Evolutionary conservation across 345 rosid genomes (phyloP).

Genomic region (Lumnitzera racemosa): DNA sequence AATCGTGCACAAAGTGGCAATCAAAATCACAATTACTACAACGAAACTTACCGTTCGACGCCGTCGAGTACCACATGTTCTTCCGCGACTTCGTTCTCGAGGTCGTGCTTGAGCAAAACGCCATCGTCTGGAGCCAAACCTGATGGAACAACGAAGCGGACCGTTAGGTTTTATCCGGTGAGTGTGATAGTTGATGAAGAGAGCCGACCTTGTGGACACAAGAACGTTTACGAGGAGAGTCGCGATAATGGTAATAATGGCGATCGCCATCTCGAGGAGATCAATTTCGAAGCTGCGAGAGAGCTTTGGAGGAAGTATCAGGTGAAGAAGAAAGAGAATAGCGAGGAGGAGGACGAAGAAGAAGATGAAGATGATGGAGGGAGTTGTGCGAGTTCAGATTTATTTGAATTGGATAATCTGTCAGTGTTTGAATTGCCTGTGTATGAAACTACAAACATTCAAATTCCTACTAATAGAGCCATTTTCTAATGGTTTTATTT

Average conservation of each 20-base stretch:
- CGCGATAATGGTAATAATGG: no score
- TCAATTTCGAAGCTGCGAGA: slow-evolving; percentile 55
- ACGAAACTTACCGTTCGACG: slow-evolving; percentile 1
- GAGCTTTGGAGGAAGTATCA: slow-evolving; percentile 58
- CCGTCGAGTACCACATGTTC: slow-evolving; percentile 42
- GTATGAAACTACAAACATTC: slow-evolving; percentile 79
- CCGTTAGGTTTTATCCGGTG: slow-evolving; percentile 72
- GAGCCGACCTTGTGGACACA: slow-evolving; percentile 49
- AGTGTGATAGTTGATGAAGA: slow-evolving; percentile 78
- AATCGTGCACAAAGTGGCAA: slow-evolving; percentile 6
- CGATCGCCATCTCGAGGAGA: slow-evolving; percentile 19
- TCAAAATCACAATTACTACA: slow-evolving; percentile 1
- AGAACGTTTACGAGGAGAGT: slow-evolving; percentile 2
- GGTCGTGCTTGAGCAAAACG: slow-evolving; percentile 81
- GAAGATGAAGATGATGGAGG: slow-evolving; percentile 52
- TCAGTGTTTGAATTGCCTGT: slow-evolving; percentile 82
- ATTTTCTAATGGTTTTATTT: slow-evolving; percentile 52
- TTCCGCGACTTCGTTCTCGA: slow-evolving; percentile 77
- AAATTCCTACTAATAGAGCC: slow-evolving; percentile 45
- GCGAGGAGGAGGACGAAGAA: slow-evolving; percentile 15
- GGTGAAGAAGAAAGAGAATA: slow-evolving; percentile 22
- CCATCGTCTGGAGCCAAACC: slow-evolving; percentile 46
- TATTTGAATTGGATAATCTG: slow-evolving; percentile 87
- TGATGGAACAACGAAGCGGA: slow-evolving; percentile 35
- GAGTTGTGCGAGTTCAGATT: slow-evolving; percentile 90